A percentile compares a stretch with the other conserved stretches of the same genome.
Conservation (phyloP, 1,284 basidiomycete genomes). For the Taiwanofungus camphoratus region DNA sequence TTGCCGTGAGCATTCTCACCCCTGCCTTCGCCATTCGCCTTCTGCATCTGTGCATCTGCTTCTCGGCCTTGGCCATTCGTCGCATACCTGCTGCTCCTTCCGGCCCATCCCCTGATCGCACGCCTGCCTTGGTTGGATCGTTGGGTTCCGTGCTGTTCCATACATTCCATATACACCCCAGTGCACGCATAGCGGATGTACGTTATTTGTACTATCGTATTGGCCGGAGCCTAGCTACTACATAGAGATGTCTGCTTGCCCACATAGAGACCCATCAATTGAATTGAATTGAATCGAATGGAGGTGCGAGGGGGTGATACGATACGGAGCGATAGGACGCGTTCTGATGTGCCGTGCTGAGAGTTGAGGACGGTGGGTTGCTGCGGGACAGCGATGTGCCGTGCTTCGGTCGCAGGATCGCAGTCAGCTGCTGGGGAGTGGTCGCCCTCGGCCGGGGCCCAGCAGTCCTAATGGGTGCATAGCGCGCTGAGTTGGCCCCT, state of each 20-base stretch:
- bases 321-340: no score
- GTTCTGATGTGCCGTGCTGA: no score
- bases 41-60: neutral
- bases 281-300: neutral
- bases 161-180: neutral
- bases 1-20: neutral
- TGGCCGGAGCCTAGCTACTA: conserved; percentile 1
- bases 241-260: neutral
- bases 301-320: no score
- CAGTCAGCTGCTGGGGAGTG: no score
- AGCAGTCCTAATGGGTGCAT: no score
- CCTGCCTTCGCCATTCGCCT: neutral
- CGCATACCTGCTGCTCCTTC: conserved; percentile 10
- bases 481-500: no score
- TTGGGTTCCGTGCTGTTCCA: conserved; percentile 2
- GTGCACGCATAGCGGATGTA: conserved; percentile 11
- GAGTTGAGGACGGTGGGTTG: no score
- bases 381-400: no score
- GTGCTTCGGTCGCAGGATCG: no score
- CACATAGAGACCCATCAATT: neutral
- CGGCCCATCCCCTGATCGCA: conserved; percentile 1
- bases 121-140: conserved; percentile 6
- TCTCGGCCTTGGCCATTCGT: neutral
- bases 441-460: no score
- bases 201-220: conserved; percentile 26